Conservation (phyloP, 2,329 filamentous ascomycete genomes). For the Phaeoacremonium minimum region DNA sequence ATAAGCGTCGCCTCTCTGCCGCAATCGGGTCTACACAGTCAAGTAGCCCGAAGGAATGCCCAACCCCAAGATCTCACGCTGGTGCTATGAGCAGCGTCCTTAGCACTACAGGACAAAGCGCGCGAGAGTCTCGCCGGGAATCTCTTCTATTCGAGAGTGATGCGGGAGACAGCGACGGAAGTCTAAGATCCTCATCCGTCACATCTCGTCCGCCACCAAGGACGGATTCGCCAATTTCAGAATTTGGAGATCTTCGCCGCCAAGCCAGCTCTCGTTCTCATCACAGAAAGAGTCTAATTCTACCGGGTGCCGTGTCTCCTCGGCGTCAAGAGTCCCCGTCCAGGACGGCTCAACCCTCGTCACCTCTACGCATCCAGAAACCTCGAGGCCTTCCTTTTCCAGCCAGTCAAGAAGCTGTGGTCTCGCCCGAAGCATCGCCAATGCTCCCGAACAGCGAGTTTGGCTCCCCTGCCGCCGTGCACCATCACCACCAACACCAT, state of each 20-base stretch:
- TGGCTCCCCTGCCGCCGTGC: slow-evolving; percentile 65
- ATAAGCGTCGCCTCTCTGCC: slow-evolving; percentile 46
- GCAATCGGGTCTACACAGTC: slow-evolving; percentile 75
- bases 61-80: slow-evolving; percentile 82
- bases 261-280: slow-evolving; percentile 76
- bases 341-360: slow-evolving; percentile 69
- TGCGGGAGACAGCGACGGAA: slow-evolving; percentile 80
- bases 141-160: slow-evolving; percentile 84
- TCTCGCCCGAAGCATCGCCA: slow-evolving; percentile 86
- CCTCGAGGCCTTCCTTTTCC: slow-evolving; percentile 59
- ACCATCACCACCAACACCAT: slow-evolving; percentile 56
- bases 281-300: slow-evolving; percentile 80
- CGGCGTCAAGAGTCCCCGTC: slow-evolving; percentile 87
- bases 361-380: slow-evolving; percentile 81
- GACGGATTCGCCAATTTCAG: slow-evolving; percentile 87
- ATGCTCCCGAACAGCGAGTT: slow-evolving; percentile 81
- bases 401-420: slow-evolving; percentile 57
- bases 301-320: slow-evolving; percentile 74
- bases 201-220: slow-evolving; percentile 63
- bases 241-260: slow-evolving; percentile 71
- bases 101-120: slow-evolving; percentile 51
- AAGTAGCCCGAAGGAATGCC: slow-evolving; percentile 84
- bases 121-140: slow-evolving; percentile 65
- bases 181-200: slow-evolving; percentile 74
- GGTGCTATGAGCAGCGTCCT: slow-evolving; percentile 53